Evolutionary conservation across 2,329 filamentous ascomycete species (phyloP).

Genomic region (Myriangium duriaei): DNA sequence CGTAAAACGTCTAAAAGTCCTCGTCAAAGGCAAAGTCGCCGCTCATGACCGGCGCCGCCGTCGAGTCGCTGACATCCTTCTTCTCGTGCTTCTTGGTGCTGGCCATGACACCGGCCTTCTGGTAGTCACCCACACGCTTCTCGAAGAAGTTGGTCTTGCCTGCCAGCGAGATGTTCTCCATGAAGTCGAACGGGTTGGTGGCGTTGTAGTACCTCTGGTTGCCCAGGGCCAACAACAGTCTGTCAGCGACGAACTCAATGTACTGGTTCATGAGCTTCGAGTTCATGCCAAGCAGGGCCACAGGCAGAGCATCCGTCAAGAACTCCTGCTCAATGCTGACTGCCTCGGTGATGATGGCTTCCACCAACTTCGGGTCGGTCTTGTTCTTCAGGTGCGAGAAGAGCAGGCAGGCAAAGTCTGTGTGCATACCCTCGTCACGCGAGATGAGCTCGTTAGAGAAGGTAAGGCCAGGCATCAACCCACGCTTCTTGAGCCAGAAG

Average conservation of each 20-base stretch:
- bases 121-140: constrained; percentile 98
- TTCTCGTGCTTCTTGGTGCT: constrained; percentile 63
- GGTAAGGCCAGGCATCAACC: constrained; percentile 93
- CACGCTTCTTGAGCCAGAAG: constrained; percentile 99
- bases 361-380: constrained; percentile 66
- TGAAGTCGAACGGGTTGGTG: constrained; percentile 97
- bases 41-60: constrained; percentile 34
- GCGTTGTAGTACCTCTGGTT: constrained; percentile 90
- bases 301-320: constrained; percentile 86
- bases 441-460: constrained; percentile 99
- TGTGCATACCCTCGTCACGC: constrained; percentile 97
- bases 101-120: constrained; percentile 98
- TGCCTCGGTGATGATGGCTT: constrained; percentile 86
- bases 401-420: constrained; percentile 93
- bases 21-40: constrained; percentile 91
- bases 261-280: constrained; percentile 96
- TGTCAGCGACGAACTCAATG: constrained; percentile 98
- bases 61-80: constrained; percentile 25
- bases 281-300: constrained; percentile 95
- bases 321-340: constrained; percentile 96
- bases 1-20: constrained; percentile 83
- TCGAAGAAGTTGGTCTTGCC: constrained; percentile 99
- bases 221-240: constrained; percentile 81
- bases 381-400: constrained; percentile 96
- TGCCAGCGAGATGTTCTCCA: constrained; percentile 98